Base-by-base conservation (phyloP, 176 grass and related monocot genomes). In the Panicum miliaceum region DNA sequence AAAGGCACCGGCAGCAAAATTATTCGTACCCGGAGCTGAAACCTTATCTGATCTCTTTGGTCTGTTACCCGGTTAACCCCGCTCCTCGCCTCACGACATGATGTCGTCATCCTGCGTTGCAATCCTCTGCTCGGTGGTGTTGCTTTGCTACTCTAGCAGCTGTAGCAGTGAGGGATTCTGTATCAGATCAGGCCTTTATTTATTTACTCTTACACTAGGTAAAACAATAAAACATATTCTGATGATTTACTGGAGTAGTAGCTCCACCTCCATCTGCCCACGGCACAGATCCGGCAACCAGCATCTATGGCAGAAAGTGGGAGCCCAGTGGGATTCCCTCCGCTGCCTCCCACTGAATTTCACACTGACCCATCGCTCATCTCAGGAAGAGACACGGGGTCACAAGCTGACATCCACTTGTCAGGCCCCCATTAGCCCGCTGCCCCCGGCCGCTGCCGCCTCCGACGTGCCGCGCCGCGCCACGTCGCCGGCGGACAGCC, bases 31-130 rank as follows among this genome's bases (percentile, higher is more conserved):
- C 38, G 38, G 32, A 22, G 53, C 27, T 45, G 38, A 20, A 62
- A 70, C 48, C 78, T 68, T 68, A 56, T 81, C 78, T 68, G 53
- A 56, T 81, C 79, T 18, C 9, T n/a, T 41, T 68, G 82, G 22
- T 58, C 54, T 57, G 48, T 66, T 48, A n/a, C 23, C 27, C 12
- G 13, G 46, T 57, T 69, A 38, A 77, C 73, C 52, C 19, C 6
- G 50, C n/a, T n/a, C n/a, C 50, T 45, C 46, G 58, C 38, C 59
- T 6, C 47, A 0, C 40, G 38, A 57, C 62, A 57, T 3, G 61
- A 69, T 12, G 48, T 12, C 14, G 75, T 10, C 54, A 38, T 60
- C 38, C 32, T 13, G 23, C 16, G 20, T 32, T 22, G 29, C 82
- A 13, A n/a, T 25, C 42, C 41, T 25, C 20, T 41, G 18, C 65